A percentile compares a stretch with the other conserved stretches of the same genome.
Evolutionary conservation across 768 basidiomycete genomes (phyloP).

Genomic region (Kockovaella imperatae): DNA sequence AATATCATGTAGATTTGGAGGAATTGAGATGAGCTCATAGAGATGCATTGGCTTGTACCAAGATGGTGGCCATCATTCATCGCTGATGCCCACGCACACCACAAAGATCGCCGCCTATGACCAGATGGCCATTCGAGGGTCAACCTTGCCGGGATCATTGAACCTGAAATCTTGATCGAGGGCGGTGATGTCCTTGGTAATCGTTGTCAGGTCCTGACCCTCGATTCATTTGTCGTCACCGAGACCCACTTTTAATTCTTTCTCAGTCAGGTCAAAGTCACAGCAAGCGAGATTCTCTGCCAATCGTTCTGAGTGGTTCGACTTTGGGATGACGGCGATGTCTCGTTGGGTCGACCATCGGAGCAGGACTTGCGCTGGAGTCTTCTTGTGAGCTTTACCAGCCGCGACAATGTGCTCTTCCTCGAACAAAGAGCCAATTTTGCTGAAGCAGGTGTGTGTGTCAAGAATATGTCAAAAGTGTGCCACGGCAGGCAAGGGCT

Average conservation of each 20-base stretch:
- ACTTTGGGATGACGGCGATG: conserved; percentile 70
- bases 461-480: conserved; percentile 1
- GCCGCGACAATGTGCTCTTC: neutral
- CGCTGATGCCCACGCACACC: no score
- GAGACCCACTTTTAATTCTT: no score
- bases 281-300: conserved; percentile 53
- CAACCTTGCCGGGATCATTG: conserved; percentile 64
- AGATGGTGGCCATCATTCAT: no score
- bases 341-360: conserved; percentile 72
- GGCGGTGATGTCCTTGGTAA: conserved; percentile 52
- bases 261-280: conserved; percentile 52
- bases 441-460: neutral
- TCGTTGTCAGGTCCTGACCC: no score
- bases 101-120: conserved; percentile 47
- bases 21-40: no score
- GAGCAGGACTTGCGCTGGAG: conserved; percentile 33
- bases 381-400: neutral
- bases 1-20: no score
- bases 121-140: conserved; percentile 61
- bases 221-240: no score
- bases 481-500: conserved; percentile 2
- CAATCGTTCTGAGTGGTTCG: conserved; percentile 50
- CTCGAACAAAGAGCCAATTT: neutral
- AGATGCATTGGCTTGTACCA: no score
- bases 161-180: conserved; percentile 60